Evolutionary conservation across 179 eudicot species (phyloP).

Genomic region (Spinacia oleracea): DNA sequence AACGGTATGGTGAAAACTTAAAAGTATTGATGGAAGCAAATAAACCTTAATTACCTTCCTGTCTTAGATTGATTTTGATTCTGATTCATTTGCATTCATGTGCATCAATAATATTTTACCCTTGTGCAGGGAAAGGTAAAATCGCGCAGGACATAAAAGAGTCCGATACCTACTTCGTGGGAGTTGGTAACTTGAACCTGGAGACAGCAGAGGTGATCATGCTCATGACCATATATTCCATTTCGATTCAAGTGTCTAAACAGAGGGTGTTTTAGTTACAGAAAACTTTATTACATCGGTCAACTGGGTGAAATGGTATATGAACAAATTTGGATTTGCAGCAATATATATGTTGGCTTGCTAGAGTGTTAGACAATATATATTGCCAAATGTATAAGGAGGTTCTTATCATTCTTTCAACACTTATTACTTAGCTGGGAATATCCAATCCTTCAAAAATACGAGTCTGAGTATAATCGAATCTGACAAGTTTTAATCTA

Average conservation of each 20-base stretch:
- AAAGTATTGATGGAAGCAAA: background rate
- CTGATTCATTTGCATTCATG: background rate
- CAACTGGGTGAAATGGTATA: background rate
- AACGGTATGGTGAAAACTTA: conserved; percentile 52
- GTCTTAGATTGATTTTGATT: background rate
- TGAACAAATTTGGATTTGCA: too few relatives aligned
- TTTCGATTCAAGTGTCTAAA: background rate
- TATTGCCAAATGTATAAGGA: background rate
- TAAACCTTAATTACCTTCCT: background rate
- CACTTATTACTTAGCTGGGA: background rate
- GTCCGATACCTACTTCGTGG: conserved; percentile 65
- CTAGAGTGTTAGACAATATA: background rate
- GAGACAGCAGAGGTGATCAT: conserved; percentile 50
- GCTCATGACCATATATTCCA: background rate
- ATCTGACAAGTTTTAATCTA: background rate
- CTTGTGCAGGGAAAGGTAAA: conserved; percentile 60
- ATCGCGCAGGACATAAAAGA: conserved; percentile 47
- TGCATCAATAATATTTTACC: conserved; percentile 1
- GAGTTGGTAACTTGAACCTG: conserved; percentile 66
- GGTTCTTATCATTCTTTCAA: background rate
- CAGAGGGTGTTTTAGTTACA: background rate
- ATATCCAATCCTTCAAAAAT: background rate
- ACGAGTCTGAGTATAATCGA: background rate
- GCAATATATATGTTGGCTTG: background rate
- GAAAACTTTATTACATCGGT: background rate